Evolutionary conservation across 1,284 basidiomycete genomes (phyloP), one percentile per base, ranked within the genome.

Genomic region (Ganoderma boninense): DNA sequence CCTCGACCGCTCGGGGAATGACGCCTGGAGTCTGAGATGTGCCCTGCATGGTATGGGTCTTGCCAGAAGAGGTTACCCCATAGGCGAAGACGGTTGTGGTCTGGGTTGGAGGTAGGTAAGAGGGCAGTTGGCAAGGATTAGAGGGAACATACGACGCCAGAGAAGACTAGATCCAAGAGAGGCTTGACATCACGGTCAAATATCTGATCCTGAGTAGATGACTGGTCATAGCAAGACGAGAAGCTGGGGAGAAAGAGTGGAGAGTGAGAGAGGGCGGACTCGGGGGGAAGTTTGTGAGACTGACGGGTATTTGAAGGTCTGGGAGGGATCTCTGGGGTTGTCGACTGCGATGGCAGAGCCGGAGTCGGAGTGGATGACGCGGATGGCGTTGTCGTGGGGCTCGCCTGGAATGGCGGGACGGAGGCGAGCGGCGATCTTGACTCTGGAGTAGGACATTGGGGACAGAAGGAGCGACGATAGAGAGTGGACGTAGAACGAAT

Each of bases 41-140:
- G 42, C 94, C 94, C 79, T 95, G 94, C 92, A 96, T 96, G 0
- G 95, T 96, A 80, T 95, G 89, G 0, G 93, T 94, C 83, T 95
- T 95, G 20, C 93, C 93, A 16, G 92, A 93, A 4, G 91, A 93
- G 7, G 93, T 94, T 20, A 95, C 93, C 10, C 93, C 93, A 79
- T 95, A 95, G 0, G 93, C 92, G 72, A 95, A 94, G 29, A 95
- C 88, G 7, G 93, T 94, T 4, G 93, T 91, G 0, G 91, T 93
- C 91, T 94, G 44, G 60, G 52, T 40, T 38, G 26, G 2, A n/a
- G 43, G 40, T n/a, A 42, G 16, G 23, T 11, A 2, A 56, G 20
- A 61, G 8, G 35, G n/a, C 7, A 5, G 4, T 32, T 43, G 43
- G 43, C 20, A 20, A n/a, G 52, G 59, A 18, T 23, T 14, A 16